phyloP scores from a whole-genome alignment of 768 basidiomycete species.

The Pseudohyphozyma bogoriensis region DNA sequence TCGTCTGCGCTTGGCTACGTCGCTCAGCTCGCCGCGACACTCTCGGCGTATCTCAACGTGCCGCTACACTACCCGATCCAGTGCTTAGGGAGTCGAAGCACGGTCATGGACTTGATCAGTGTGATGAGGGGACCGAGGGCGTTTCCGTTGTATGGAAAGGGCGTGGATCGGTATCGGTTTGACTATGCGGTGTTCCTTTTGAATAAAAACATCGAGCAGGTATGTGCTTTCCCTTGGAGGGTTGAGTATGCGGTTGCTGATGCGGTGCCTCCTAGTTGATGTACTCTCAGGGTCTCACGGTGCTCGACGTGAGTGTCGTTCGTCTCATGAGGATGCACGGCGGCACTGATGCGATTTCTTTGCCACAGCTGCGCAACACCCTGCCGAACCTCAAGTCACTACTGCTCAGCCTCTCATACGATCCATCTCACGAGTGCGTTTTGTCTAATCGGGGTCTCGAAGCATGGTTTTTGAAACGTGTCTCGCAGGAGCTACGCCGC shows the following conservation, averaged over 20 bases:
- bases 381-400: slow-evolving; percentile 93
- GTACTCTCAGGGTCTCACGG: slow-evolving; percentile 60
- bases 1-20: slow-evolving; percentile 86
- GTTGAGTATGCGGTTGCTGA: not conserved
- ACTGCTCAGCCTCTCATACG: slow-evolving; percentile 54
- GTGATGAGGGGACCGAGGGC: slow-evolving; percentile 91
- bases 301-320: too few species aligned
- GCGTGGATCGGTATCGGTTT: slow-evolving; percentile 91
- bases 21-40: slow-evolving; percentile 71
- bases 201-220: slow-evolving; percentile 96
- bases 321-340: too few species aligned
- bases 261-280: slow-evolving; percentile 15
- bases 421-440: not conserved
- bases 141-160: slow-evolving; percentile 91
- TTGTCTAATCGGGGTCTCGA: too few species aligned
- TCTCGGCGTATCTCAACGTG: slow-evolving; percentile 68
- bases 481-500: too few species aligned
- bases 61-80: slow-evolving; percentile 78
- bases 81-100: slow-evolving; percentile 77
- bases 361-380: slow-evolving; percentile 91
- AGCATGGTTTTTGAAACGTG: too few species aligned
- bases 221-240: slow-evolving; percentile 38
- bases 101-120: slow-evolving; percentile 85
- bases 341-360: too few species aligned
- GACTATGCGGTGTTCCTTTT: slow-evolving; percentile 94